Conservation (phyloP, 73 alveolate species). For the Durusdinium trenchii region DNA sequence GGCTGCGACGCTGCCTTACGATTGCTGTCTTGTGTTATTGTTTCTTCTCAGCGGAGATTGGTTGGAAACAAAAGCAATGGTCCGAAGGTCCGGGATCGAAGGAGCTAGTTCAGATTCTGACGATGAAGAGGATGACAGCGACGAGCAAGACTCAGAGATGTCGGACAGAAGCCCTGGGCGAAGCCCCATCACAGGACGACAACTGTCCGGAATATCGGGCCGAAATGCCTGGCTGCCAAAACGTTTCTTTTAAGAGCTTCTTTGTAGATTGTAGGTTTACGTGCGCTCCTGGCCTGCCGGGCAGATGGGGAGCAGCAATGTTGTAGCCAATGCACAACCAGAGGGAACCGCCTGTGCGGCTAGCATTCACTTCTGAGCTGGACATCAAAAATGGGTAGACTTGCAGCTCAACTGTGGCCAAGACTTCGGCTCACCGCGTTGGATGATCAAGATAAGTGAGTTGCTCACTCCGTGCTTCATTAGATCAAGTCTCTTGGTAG, state of each 20-base stretch:
- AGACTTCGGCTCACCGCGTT: no score
- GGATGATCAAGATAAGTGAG: no score
- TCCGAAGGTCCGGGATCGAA: conserved; percentile 31
- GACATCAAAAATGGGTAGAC: no score
- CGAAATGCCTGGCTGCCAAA: background rate
- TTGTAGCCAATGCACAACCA: background rate
- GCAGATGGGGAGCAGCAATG: no score
- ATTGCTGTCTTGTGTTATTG: no score
- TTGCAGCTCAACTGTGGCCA: no score
- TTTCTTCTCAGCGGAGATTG: no score
- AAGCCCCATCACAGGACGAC: conserved; percentile 18
- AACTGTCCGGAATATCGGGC: conserved; percentile 34
- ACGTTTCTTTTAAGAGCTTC: background rate
- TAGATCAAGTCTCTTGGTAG: conserved; percentile 51
- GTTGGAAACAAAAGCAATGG: no score
- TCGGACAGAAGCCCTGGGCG: conserved; percentile 1
- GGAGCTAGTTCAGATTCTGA: conserved; percentile 34
- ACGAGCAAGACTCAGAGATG: background rate
- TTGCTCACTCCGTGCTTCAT: no score
- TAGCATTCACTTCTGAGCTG: no score
- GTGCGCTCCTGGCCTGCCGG: no score
- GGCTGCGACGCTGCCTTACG: background rate
- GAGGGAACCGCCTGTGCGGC: conserved; percentile 50
- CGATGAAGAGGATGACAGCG: background rate
- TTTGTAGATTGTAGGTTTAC: no score